A percentile compares a stretch with the other conserved stretches of the same genome.
These are phyloP conservation scores for Salix udensis DNA, from an alignment of 345 rosid genomes.

Conservation along the genomic window DNA sequence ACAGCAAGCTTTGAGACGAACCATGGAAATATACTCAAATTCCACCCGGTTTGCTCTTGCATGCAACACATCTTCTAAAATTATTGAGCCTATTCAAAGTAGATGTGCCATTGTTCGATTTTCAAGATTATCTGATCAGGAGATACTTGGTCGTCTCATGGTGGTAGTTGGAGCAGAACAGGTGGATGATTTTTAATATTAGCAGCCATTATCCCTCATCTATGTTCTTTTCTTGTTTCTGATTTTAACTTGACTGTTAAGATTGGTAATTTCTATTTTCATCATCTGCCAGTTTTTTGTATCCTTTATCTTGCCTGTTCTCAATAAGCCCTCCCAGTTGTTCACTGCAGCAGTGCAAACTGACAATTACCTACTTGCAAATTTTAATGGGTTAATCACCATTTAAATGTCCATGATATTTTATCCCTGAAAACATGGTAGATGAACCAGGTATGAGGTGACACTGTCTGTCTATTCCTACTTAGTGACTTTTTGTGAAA, in stretches of 20 bases:
- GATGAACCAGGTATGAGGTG: neutral
- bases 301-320: no score
- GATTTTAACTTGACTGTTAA: neutral
- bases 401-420: neutral
- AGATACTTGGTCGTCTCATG: slow-evolving; percentile 92
- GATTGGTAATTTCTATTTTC: neutral
- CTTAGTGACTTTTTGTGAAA: neutral
- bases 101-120: slow-evolving; percentile 94
- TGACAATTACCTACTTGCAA: neutral
- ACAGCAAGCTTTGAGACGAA: slow-evolving; percentile 92
- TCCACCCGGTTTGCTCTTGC: slow-evolving; percentile 98
- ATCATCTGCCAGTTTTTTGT: neutral
- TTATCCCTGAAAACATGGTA: neutral
- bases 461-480: neutral
- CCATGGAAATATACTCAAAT: slow-evolving; percentile 92
- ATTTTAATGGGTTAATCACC: neutral
- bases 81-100: slow-evolving; percentile 98
- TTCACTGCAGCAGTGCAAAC: neutral
- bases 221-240: neutral
- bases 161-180: slow-evolving; percentile 78
- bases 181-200: slow-evolving; percentile 32
- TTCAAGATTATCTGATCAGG: slow-evolving; percentile 87
- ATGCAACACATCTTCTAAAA: slow-evolving; percentile 79
- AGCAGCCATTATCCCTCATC: neutral
- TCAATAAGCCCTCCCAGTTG: neutral